A percentile compares a stretch with the other conserved stretches of the same genome.
phyloP scores from a whole-genome alignment of 164 flowering plant genomes.

The Magnolia changhungtana region DNA sequence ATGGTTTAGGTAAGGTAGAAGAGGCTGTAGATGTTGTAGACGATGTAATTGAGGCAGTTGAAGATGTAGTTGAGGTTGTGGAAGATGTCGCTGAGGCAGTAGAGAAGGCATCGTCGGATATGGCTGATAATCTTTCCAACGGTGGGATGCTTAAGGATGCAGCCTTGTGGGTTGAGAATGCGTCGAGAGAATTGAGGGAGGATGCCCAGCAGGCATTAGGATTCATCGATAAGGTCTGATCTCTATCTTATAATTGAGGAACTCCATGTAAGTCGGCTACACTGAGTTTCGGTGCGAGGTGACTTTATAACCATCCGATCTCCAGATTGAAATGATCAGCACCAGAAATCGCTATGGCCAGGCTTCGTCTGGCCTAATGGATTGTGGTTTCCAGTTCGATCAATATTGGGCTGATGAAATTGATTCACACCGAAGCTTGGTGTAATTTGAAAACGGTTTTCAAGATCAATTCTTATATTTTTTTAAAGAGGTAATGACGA shows the following conservation, averaged over 20 bases:
- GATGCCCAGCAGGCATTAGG: background rate
- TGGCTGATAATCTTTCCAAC: background rate
- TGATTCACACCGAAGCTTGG: no score
- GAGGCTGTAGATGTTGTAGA: background rate
- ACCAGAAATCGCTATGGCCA: no score
- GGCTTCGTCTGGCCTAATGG: no score
- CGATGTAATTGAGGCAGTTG: background rate
- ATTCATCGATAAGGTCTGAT: background rate
- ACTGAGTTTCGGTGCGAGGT: no score
- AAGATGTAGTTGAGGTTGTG: background rate
- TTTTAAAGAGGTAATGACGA: no score
- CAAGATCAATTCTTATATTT: no score
- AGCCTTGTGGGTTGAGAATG: constrained; percentile 1
- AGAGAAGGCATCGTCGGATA: background rate
- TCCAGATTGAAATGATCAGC: no score
- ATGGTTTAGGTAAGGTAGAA: background rate
- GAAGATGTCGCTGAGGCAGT: background rate
- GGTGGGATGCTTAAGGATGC: background rate
- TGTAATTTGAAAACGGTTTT: no score
- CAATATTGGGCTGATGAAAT: no score
- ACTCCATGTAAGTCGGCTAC: no score
- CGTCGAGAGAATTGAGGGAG: background rate
- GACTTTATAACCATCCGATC: no score
- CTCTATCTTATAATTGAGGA: background rate
- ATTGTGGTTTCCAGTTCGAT: no score